Evolutionary conservation across 345 rosid species (phyloP).

Genomic region (Heritiera fomes): DNA sequence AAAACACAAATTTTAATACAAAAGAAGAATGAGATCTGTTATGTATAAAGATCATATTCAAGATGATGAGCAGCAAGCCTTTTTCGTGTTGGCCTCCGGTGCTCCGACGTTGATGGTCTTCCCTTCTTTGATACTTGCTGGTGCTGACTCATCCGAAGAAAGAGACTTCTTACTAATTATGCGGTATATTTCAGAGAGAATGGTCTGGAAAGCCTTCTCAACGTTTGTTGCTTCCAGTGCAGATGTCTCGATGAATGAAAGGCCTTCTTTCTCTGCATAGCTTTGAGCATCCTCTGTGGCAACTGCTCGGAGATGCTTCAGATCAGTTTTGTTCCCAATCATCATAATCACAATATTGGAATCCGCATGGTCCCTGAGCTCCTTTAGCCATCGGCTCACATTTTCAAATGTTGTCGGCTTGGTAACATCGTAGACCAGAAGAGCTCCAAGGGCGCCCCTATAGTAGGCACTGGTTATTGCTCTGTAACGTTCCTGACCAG

Average conservation of each 20-base stretch:
- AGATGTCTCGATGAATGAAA: slow-evolving; percentile 86
- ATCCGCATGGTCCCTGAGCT: slow-evolving; percentile 94
- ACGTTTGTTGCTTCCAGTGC: slow-evolving; percentile 88
- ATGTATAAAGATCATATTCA: slow-evolving; percentile 31
- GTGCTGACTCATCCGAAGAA: slow-evolving; percentile 59
- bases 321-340: slow-evolving; percentile 94
- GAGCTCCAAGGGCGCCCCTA: slow-evolving; percentile 96
- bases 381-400: slow-evolving; percentile 91
- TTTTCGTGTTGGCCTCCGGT: slow-evolving; percentile 55
- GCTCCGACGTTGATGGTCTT: slow-evolving; percentile 74
- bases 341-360: slow-evolving; percentile 92
- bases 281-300: slow-evolving; percentile 90
- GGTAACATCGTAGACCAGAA: slow-evolving; percentile 86
- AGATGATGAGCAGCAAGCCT: slow-evolving; percentile 79
- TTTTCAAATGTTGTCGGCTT: slow-evolving; percentile 91
- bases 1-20: background rate
- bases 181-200: slow-evolving; percentile 78
- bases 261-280: slow-evolving; percentile 89
- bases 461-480: slow-evolving; percentile 97
- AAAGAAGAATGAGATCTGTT: background rate
- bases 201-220: slow-evolving; percentile 86
- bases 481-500: slow-evolving; percentile 96
- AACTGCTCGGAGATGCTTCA: slow-evolving; percentile 91
- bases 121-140: slow-evolving; percentile 74
- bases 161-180: slow-evolving; percentile 89